Evolutionary conservation across 768 basidiomycete species (phyloP).

Genomic region (Boletus subcaerulescens): DNA sequence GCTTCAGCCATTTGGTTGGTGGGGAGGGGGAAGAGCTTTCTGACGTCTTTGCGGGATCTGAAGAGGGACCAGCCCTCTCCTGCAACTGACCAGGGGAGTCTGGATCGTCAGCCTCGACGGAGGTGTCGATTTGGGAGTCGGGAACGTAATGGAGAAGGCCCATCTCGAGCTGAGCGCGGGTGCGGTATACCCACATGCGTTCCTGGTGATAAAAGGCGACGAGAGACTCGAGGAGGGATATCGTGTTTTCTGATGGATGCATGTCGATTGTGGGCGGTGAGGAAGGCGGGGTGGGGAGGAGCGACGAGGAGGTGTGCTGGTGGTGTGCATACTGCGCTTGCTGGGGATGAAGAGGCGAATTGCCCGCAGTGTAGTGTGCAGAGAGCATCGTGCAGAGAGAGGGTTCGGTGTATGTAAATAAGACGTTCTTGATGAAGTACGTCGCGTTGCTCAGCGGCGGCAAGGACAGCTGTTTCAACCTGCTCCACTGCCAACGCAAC

Average conservation of each 20-base stretch:
- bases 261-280: constrained; percentile 31
- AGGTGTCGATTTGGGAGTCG: constrained; percentile 5
- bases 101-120: constrained; percentile 17
- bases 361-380: constrained; percentile 18
- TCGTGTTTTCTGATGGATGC: constrained; percentile 45
- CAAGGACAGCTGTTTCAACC: constrained; percentile 96
- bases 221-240: constrained; percentile 60
- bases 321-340: constrained; percentile 22
- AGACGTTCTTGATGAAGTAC: constrained; percentile 66
- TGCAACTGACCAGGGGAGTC: constrained; percentile 16
- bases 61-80: constrained; percentile 15
- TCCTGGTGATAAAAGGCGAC: constrained; percentile 68
- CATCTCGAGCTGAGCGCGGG: constrained; percentile 57
- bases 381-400: constrained; percentile 68
- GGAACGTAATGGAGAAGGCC: constrained; percentile 30
- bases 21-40: constrained; percentile 30
- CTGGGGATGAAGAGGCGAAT: constrained; percentile 18
- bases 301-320: constrained; percentile 30
- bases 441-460: constrained; percentile 94
- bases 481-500: constrained; percentile 82
- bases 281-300: constrained; percentile 33
- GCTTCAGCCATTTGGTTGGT: constrained; percentile 46
- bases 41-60: constrained; percentile 27
- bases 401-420: too few relatives aligned
- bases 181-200: constrained; percentile 68